phyloP scores from a whole-genome alignment of 208 protist species.

The Tritrichomonas foetus region DNA sequence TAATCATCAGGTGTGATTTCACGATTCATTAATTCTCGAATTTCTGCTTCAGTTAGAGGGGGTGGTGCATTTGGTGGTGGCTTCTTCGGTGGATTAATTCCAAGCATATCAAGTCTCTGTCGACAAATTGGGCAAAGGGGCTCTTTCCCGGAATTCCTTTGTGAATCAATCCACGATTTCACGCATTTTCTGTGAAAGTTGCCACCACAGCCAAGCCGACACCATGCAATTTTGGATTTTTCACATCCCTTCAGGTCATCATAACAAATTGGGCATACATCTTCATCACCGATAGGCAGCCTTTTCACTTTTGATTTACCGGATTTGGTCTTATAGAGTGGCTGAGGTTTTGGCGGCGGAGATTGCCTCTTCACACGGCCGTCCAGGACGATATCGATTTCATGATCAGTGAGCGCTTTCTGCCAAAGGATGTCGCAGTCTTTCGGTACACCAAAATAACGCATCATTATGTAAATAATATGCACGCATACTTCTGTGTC shows the following conservation, averaged over 20 bases:
- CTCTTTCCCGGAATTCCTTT: neutral
- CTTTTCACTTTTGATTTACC: slow-evolving; percentile 33
- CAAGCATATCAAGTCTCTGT: neutral
- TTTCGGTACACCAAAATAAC: slow-evolving; percentile 20
- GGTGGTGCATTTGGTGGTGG: neutral
- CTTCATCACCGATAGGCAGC: neutral
- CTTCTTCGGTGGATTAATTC: slow-evolving; percentile 1
- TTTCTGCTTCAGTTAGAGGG: neutral
- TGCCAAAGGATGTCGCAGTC: neutral
- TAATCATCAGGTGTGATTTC: slow-evolving; percentile 21
- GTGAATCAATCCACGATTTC: neutral
- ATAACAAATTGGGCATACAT: slow-evolving; percentile 37
- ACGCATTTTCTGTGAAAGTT: slow-evolving; percentile 37
- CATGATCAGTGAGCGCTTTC: neutral
- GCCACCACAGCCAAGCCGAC: neutral
- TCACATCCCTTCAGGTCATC: neutral
- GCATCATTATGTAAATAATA: slow-evolving; percentile 14
- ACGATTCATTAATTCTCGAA: neutral
- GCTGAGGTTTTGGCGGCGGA: neutral
- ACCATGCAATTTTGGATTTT: slow-evolving; percentile 33
- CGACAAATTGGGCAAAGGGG: neutral
- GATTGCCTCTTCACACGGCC: neutral
- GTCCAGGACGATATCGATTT: neutral
- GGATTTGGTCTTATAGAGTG: slow-evolving; percentile 3
- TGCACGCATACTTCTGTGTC: neutral